Conservation (phyloP, 257 asterid species). For the Solanum bulbocastanum region DNA sequence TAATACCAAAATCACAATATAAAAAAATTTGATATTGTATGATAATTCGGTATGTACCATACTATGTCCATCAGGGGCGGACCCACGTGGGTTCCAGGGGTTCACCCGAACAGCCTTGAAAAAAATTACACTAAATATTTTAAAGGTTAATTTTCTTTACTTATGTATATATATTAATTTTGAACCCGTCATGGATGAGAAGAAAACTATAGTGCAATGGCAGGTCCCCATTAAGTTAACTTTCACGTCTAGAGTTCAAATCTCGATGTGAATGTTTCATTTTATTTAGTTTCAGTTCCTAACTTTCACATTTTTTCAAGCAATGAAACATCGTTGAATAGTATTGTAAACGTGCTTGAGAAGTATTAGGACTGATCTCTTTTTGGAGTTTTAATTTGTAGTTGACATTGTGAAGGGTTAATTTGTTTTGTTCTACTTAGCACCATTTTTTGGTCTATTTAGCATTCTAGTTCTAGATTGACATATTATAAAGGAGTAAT, state of each 20-base stretch:
- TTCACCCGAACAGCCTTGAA: not conserved
- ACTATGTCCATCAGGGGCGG: not conserved
- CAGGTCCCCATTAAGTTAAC: not conserved
- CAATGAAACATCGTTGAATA: not conserved
- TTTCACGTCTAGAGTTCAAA: not conserved
- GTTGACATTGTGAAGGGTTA: not conserved
- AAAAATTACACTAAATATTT: too few species aligned
- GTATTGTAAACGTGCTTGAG: not conserved
- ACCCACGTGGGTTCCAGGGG: not conserved
- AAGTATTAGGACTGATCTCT: not conserved
- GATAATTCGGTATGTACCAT: not conserved
- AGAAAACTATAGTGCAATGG: not conserved
- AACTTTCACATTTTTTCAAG: not conserved
- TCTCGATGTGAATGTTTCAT: not conserved
- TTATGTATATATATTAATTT: too few species aligned
- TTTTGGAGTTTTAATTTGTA: not conserved
- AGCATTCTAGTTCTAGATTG: not conserved
- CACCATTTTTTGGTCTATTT: not conserved
- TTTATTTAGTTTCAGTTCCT: not conserved
- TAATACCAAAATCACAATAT: not conserved
- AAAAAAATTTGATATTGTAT: not conserved
- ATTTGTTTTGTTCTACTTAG: not conserved
- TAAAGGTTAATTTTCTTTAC: too few species aligned
- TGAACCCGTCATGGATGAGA: too few species aligned
- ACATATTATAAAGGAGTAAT: not conserved